These are phyloP conservation scores for Talaromyces sp. DNA, from an alignment of 2,329 filamentous ascomycete genomes.

Conservation along the genomic window DNA sequence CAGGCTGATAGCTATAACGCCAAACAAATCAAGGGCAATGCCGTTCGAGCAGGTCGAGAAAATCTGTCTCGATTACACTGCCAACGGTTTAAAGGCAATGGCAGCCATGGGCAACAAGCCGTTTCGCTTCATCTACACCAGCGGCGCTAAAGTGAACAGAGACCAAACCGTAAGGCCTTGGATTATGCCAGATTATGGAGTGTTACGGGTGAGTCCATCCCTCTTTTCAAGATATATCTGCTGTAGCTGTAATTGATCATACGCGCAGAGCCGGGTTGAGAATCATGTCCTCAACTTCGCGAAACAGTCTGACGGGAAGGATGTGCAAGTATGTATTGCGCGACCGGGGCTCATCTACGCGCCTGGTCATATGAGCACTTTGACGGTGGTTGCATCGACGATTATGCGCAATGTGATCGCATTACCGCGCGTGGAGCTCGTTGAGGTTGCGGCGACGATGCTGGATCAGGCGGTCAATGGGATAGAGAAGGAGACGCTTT, in stretches of 20 bases:
- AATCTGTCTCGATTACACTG: constrained; percentile 42
- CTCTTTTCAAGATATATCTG: neutral
- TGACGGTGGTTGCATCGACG: constrained; percentile 31
- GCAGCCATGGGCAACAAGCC: constrained; percentile 29
- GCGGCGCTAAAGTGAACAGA: constrained; percentile 44
- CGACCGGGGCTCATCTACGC: constrained; percentile 16
- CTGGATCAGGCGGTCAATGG: constrained; percentile 47
- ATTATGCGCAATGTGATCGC: constrained; percentile 25
- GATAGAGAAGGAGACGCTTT: constrained; percentile 47
- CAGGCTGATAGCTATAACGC: constrained; percentile 35
- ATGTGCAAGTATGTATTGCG: constrained; percentile 40
- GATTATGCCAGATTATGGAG: constrained; percentile 36
- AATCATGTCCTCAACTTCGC: constrained; percentile 43
- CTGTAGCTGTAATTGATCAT: constrained; percentile 20
- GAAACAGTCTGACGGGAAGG: constrained; percentile 34
- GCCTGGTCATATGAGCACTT: constrained; percentile 33
- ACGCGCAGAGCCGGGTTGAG: constrained; percentile 49
- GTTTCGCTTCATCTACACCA: constrained; percentile 51
- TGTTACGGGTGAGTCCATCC: constrained; percentile 47
- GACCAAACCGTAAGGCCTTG: constrained; percentile 46
- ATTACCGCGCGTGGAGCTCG: constrained; percentile 36
- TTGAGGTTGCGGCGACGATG: constrained; percentile 43
- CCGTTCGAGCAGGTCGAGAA: constrained; percentile 38
- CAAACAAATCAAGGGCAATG: constrained; percentile 30
- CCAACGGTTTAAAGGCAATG: constrained; percentile 38